Conservation (phyloP, 106 monocot species). For the Apostasia ramifera region DNA sequence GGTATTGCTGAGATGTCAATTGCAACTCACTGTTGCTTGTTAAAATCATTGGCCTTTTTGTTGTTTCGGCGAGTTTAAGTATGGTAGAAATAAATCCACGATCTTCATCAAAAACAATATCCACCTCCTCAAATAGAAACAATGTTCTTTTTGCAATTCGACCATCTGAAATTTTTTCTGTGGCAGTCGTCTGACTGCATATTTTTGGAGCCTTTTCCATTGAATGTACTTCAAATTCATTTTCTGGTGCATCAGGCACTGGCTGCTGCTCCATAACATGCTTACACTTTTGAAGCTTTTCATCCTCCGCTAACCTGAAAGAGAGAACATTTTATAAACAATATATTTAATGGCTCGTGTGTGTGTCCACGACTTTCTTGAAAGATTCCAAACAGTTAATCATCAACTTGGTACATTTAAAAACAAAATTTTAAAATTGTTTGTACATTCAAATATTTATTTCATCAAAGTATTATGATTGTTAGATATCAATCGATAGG, state of each 20-base stretch:
- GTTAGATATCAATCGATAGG: too few relatives aligned
- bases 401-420: too few relatives aligned
- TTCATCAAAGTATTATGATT: too few relatives aligned
- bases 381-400: too few relatives aligned
- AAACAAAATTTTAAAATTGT: too few relatives aligned
- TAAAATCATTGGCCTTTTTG: slow-evolving; percentile 91
- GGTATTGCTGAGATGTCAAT: background rate
- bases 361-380: too few relatives aligned
- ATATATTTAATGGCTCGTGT: too few relatives aligned
- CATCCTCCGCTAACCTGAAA: slow-evolving; percentile 54
- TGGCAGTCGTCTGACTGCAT: slow-evolving; percentile 6
- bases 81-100: slow-evolving; percentile 81
- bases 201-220: slow-evolving; percentile 12
- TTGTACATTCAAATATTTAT: too few relatives aligned
- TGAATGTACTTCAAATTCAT: slow-evolving; percentile 13
- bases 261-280: slow-evolving; percentile 10
- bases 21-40: slow-evolving; percentile 77
- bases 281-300: slow-evolving; percentile 12
- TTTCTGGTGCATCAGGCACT: slow-evolving; percentile 13
- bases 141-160: slow-evolving; percentile 52
- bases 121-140: slow-evolving; percentile 96
- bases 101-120: slow-evolving; percentile 89
- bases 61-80: slow-evolving; percentile 72
- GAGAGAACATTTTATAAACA: too few relatives aligned
- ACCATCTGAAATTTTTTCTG: slow-evolving; percentile 15